Evolutionary conservation across 192 early-diverging fungal species (phyloP).

Genomic region (Podila minutissima): DNA sequence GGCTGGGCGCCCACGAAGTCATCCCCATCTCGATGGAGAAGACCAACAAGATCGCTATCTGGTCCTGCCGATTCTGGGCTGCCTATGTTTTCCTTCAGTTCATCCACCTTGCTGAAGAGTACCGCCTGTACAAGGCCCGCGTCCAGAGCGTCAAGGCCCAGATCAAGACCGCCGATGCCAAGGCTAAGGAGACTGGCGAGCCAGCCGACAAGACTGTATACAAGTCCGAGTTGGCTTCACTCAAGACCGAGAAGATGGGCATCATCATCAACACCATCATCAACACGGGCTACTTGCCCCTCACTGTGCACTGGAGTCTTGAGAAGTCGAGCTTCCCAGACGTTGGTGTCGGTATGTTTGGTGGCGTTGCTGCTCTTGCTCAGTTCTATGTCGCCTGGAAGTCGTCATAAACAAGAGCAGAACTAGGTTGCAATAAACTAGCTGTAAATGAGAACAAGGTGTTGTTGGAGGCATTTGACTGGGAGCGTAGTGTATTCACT

Average conservation of each 20-base stretch:
- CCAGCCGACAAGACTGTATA: slow-evolving; percentile 59
- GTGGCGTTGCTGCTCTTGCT: slow-evolving; percentile 89
- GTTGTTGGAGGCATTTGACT: too few relatives aligned
- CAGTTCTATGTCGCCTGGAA: slow-evolving; percentile 90
- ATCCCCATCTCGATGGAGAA: slow-evolving; percentile 78
- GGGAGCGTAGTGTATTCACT: too few relatives aligned
- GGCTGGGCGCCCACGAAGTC: slow-evolving; percentile 88
- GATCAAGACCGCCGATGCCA: slow-evolving; percentile 67
- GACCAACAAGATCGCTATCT: slow-evolving; percentile 84
- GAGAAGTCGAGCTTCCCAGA: slow-evolving; percentile 89
- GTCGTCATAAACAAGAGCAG: slow-evolving; percentile 47
- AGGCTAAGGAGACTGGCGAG: slow-evolving; percentile 56
- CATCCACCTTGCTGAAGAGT: slow-evolving; percentile 78
- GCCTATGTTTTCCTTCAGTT: slow-evolving; percentile 92
- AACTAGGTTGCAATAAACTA: too few relatives aligned
- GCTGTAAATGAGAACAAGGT: too few relatives aligned
- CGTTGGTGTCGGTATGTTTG: slow-evolving; percentile 90
- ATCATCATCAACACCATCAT: slow-evolving; percentile 81
- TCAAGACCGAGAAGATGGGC: slow-evolving; percentile 64
- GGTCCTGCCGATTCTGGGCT: slow-evolving; percentile 98
- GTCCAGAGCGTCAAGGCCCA: slow-evolving; percentile 56
- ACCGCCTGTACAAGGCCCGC: slow-evolving; percentile 62
- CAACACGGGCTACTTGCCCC: slow-evolving; percentile 93
- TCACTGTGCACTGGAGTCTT: slow-evolving; percentile 93
- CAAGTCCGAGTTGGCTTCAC: slow-evolving; percentile 70